A percentile compares a stretch with the other conserved stretches of the same genome.
These are phyloP conservation scores for Epichloe aotearoae DNA, from an alignment of 2,329 filamentous ascomycete genomes.

Conservation along the genomic window DNA sequence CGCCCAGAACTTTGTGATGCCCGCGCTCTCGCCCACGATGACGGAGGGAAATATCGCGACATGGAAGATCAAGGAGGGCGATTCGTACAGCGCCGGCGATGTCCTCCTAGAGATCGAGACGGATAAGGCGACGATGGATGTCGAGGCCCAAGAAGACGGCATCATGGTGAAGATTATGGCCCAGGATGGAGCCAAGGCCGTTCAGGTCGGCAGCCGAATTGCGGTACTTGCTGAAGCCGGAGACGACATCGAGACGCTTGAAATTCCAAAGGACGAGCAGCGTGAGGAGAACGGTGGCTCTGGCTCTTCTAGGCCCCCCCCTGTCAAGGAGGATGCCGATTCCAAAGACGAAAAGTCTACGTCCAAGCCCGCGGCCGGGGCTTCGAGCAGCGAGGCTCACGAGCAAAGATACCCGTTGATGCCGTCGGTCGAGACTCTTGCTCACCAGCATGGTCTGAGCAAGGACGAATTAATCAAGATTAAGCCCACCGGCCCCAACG, in stretches of 20 bases:
- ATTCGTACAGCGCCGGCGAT: conserved; percentile 69
- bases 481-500: conserved; percentile 73
- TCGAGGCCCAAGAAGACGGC: conserved; percentile 84
- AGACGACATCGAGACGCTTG: conserved; percentile 62
- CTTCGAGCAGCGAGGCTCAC: conserved; percentile 34
- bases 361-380: conserved; percentile 39
- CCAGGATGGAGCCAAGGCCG: conserved; percentile 58
- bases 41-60: conserved; percentile 79
- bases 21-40: conserved; percentile 83
- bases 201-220: conserved; percentile 70
- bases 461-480: conserved; percentile 69
- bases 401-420: conserved; percentile 61
- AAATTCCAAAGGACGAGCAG: conserved; percentile 59
- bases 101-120: conserved; percentile 88
- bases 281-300: conserved; percentile 20
- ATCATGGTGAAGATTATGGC: conserved; percentile 72
- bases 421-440: conserved; percentile 72
- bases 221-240: conserved; percentile 70
- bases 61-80: conserved; percentile 82
- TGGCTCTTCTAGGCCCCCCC: not conserved
- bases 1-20: conserved; percentile 83
- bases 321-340: conserved; percentile 13
- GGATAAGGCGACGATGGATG: conserved; percentile 90
- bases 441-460: conserved; percentile 66
- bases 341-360: conserved; percentile 13